Evolutionary conservation across 129 eudicot genomes (phyloP), one percentile per base, ranked within the genome.

Genomic region (Chrysanthemum makinoi): DNA sequence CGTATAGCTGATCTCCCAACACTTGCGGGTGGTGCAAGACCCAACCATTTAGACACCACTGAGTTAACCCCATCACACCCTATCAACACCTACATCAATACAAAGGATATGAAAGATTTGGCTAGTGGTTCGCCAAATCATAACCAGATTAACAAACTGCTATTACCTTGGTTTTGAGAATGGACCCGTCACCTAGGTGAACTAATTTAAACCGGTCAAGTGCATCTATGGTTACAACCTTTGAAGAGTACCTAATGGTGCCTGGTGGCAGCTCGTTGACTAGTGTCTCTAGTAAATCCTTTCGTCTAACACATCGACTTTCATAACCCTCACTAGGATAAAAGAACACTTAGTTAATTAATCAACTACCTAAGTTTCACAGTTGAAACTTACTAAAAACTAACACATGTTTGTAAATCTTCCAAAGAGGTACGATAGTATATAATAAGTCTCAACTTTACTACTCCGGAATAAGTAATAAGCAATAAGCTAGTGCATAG

Each of bases 41-140:
- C 88, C 77, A 90, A 72, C 87, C 87, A 85, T 60, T 81, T 90
- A 5, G 91, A 86, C 35, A 90, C 97, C 66, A 77, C 72, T 4
- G 97, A 90, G 66, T 85, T 87, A 15, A 90, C 86, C 57, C 97
- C 97, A 69, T 90, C 97, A 75, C 95, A 90, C 43, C 97, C 97
- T n/a, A 90, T 81, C 62, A 87, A 75, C 50, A 85, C 91, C 97
- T 89, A 81, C 86, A 89, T 80, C 62, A 9, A 70, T n/a, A 24
- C 15, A 57, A 56, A 24, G 47, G 16, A 12, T 5, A 46, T 54
- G 47, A 70, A 47, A 56, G 11, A 60, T 17, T 50, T 44, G 15
- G 47, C 43, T 58, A 19, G 13, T 39, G 26, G 66, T 68, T 57
- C 57, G 11, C 39, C 44, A 17, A 48, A 57, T 12, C 6, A 26